These are phyloP conservation scores for Umbelopsis vinacea DNA, from an alignment of 192 early-diverging fungal genomes.

Conservation along the genomic window DNA sequence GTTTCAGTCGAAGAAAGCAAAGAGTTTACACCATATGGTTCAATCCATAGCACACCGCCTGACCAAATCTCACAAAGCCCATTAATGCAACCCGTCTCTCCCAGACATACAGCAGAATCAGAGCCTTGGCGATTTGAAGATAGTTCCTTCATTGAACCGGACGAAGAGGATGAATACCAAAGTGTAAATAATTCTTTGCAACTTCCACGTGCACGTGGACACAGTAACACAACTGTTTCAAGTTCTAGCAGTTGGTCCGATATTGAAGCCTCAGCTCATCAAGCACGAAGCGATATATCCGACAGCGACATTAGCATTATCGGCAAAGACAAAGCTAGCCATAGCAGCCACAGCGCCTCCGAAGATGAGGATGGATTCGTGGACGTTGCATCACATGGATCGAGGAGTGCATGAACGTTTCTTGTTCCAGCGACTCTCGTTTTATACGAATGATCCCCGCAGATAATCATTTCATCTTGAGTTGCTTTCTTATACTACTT, in stretches of 20 bases:
- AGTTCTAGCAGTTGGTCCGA: constrained; percentile 16
- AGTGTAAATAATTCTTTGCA: constrained; percentile 1
- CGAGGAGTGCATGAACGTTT: neutral
- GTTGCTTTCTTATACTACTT: neutral
- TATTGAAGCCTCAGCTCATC: neutral
- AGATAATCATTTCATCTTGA: neutral
- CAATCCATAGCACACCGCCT: neutral
- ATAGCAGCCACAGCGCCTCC: neutral
- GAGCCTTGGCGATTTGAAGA: constrained; percentile 13
- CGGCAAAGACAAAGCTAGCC: neutral
- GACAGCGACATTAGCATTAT: constrained; percentile 10
- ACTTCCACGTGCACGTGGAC: neutral
- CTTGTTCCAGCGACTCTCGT: neutral
- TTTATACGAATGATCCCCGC: neutral
- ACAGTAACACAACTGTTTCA: constrained; percentile 16
- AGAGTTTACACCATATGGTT: constrained; percentile 9
- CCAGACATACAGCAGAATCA: neutral
- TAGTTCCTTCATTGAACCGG: neutral
- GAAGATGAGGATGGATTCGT: constrained; percentile 15
- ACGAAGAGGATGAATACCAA: constrained; percentile 8
- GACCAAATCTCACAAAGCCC: neutral
- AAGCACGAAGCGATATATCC: neutral
- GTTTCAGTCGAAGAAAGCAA: neutral
- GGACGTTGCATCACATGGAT: neutral
- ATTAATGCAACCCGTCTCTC: constrained; percentile 11